Conservation (phyloP, 1,139 yeast genomes). For the Suhomyces coccinellae region DNA sequence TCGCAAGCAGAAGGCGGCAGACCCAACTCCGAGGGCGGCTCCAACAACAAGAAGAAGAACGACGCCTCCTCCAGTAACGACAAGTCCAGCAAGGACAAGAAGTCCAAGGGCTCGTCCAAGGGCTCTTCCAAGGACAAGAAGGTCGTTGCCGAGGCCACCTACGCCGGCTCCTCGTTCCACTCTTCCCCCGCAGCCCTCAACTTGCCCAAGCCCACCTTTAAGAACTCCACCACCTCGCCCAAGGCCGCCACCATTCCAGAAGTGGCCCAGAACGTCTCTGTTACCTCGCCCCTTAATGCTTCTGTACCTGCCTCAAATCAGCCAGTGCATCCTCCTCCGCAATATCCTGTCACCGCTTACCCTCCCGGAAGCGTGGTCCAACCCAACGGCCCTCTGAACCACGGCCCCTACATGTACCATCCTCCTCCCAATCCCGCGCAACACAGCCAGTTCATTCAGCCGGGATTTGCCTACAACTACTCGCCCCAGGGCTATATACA, state of each 20-base stretch:
- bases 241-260: slow-evolving; percentile 17
- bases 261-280: slow-evolving; percentile 1
- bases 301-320: slow-evolving; percentile 3
- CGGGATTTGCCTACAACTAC: slow-evolving; percentile 34
- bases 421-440: slow-evolving; percentile 10
- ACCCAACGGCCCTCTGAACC: slow-evolving; percentile 4
- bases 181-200: slow-evolving; percentile 59
- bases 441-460: slow-evolving; percentile 19
- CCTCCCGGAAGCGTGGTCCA: slow-evolving; percentile 22
- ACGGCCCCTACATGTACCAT: slow-evolving; percentile 4
- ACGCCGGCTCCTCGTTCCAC: slow-evolving; percentile 61
- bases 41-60: slow-evolving; percentile 12
- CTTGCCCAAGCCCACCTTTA: slow-evolving; percentile 57
- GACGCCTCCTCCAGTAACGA: slow-evolving; percentile 24
- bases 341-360: slow-evolving; percentile 33
- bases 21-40: slow-evolving; percentile 30
- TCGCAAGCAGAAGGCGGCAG: slow-evolving; percentile 43
- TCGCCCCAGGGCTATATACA: slow-evolving; percentile 36
- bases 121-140: slow-evolving; percentile 18
- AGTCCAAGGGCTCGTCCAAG: slow-evolving; percentile 14
- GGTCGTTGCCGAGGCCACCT: slow-evolving; percentile 32
- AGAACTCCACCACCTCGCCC: slow-evolving; percentile 29
- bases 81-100: slow-evolving; percentile 9
- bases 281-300: slow-evolving; percentile 8
- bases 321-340: slow-evolving; percentile 25